Conservation (phyloP, 257 asterid species). For the Lithospermum erythrorhizon region DNA sequence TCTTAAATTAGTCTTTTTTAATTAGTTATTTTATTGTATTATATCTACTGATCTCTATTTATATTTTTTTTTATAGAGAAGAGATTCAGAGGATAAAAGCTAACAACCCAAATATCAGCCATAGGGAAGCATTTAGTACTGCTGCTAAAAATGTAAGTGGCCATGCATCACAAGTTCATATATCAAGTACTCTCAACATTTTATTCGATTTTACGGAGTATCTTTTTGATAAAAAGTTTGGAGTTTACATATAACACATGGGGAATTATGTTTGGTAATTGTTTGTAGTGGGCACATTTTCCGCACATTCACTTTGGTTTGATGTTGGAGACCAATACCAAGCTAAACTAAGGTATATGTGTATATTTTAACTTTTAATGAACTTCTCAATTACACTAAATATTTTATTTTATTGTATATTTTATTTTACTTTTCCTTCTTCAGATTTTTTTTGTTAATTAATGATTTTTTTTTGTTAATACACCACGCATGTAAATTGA, state of each 20-base stretch:
- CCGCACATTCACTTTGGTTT: conserved; percentile 92
- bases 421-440: neutral
- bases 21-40: neutral
- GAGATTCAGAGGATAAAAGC: conserved; percentile 90
- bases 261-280: conserved; percentile 1
- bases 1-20: no score
- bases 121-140: conserved; percentile 88
- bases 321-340: conserved; percentile 66
- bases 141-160: conserved; percentile 80
- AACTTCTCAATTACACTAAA: no score
- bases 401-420: neutral
- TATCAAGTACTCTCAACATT: neutral
- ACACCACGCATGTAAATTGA: no score
- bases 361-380: no score
- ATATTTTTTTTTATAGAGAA: conserved; percentile 40
- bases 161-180: neutral
- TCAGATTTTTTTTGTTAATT: no score
- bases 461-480: no score
- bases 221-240: neutral
- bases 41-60: neutral
- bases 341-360: conserved; percentile 22
- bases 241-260: neutral
- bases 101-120: conserved; percentile 74
- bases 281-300: conserved; percentile 78
- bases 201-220: no score